Conservation (phyloP, 2,329 filamentous ascomycete species). For the Penicillium nordicum region DNA sequence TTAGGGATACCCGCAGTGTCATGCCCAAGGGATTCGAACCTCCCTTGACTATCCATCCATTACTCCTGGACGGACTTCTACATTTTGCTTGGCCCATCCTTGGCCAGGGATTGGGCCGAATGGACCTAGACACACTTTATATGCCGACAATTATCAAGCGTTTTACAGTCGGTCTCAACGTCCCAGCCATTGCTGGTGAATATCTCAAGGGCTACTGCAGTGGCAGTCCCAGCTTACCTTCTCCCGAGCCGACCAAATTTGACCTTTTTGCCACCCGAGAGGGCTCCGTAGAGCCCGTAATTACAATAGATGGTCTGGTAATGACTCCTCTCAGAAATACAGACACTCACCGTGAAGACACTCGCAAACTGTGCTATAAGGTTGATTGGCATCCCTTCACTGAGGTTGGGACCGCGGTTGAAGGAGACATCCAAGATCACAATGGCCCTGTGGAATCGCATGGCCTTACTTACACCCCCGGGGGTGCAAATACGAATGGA, state of each 20-base stretch:
- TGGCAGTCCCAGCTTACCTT: constrained; percentile 18
- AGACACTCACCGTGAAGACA: constrained; percentile 1
- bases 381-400: constrained; percentile 21
- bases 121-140: constrained; percentile 32
- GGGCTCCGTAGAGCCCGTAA: constrained; percentile 16
- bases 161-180: constrained; percentile 20
- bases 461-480: neutral
- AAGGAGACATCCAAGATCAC: constrained; percentile 3
- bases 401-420: neutral
- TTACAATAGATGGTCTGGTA: constrained; percentile 21
- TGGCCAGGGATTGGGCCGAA: constrained; percentile 28
- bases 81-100: constrained; percentile 35
- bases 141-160: constrained; percentile 34
- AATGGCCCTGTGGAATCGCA: constrained; percentile 1
- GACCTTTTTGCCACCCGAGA: constrained; percentile 19
- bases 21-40: constrained; percentile 50
- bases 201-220: constrained; percentile 22
- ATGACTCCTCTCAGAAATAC: constrained; percentile 28
- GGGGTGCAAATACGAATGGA: neutral
- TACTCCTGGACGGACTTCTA: constrained; percentile 44
- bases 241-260: constrained; percentile 21
- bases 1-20: constrained; percentile 43
- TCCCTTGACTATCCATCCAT: constrained; percentile 45
- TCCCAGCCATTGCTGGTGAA: constrained; percentile 16
- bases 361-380: constrained; percentile 24